phyloP scores from a whole-genome alignment of 148 eudicot genomes.

The Persicaria maculosa region DNA sequence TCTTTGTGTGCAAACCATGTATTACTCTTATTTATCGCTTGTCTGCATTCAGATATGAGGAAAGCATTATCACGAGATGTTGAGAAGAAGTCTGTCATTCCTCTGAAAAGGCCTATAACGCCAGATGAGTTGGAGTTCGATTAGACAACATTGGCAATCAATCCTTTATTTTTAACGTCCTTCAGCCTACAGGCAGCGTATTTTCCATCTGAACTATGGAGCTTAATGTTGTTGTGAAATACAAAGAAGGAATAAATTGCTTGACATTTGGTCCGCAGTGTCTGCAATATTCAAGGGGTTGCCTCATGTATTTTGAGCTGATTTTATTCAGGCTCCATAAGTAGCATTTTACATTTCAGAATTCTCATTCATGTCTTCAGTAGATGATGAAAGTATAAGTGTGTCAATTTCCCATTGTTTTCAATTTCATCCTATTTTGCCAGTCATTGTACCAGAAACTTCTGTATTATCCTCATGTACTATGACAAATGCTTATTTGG shows the following conservation, averaged over 20 bases:
- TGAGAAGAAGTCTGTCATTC: constrained; percentile 57
- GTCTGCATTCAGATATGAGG: constrained; percentile 48
- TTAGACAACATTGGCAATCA: constrained; percentile 11
- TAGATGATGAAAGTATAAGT: not conserved
- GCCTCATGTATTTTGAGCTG: not conserved
- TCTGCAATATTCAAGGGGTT: not conserved
- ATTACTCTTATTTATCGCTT: not conserved
- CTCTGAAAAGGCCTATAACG: constrained; percentile 54
- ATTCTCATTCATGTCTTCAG: not conserved
- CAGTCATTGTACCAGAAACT: too few relatives aligned
- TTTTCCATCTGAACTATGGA: not conserved
- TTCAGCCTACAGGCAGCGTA: not conserved
- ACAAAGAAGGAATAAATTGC: not conserved
- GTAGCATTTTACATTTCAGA: not conserved
- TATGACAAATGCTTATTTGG: not conserved
- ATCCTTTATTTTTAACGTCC: not conserved
- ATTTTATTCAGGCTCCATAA: not conserved
- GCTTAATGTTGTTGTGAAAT: not conserved
- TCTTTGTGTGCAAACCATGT: not conserved
- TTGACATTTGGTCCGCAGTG: not conserved
- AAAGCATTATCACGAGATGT: constrained; percentile 59
- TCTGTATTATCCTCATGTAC: not conserved
- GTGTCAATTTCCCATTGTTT: not conserved
- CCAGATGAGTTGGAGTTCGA: constrained; percentile 71
- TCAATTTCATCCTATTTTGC: not conserved